Evolutionary conservation across 2,329 filamentous ascomycete genomes (phyloP).

Genomic region (Hypoxylon rubiginosum): DNA sequence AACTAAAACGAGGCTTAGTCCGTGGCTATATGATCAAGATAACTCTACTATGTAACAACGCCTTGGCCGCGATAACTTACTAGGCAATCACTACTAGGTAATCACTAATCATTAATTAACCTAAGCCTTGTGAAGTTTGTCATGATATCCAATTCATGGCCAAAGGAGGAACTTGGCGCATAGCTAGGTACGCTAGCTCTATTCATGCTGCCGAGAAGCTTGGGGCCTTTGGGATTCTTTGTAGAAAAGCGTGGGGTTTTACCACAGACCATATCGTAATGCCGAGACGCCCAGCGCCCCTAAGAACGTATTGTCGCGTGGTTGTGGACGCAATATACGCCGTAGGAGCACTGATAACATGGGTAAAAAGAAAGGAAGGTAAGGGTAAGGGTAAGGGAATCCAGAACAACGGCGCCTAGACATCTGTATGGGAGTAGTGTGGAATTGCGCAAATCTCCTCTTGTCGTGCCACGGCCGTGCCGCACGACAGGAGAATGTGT

Average conservation of each 20-base stretch:
- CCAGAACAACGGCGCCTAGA: constrained; percentile 19
- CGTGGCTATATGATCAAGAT: background rate
- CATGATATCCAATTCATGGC: constrained; percentile 12
- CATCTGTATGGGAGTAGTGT: constrained; percentile 7
- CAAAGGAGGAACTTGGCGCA: constrained; percentile 4
- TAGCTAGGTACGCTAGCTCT: constrained; percentile 3
- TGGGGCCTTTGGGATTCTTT: constrained; percentile 11
- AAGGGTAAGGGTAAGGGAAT: constrained; percentile 1
- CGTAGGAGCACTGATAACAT: constrained; percentile 12
- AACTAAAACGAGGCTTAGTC: constrained; percentile 16
- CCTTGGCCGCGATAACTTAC: constrained; percentile 1
- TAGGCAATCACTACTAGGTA: background rate
- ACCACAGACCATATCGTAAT: constrained; percentile 12
- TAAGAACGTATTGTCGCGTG: constrained; percentile 14
- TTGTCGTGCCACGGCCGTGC: constrained; percentile 21
- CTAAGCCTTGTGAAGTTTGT: constrained; percentile 4
- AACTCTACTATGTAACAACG: background rate
- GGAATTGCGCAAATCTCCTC: constrained; percentile 10
- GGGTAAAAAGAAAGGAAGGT: constrained; percentile 3
- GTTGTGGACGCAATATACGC: constrained; percentile 19
- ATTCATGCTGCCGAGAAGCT: constrained; percentile 17
- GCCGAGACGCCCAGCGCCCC: constrained; percentile 26
- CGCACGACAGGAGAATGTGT: constrained; percentile 9
- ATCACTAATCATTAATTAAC: background rate
- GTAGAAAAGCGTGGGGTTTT: constrained; percentile 25